phyloP scores from a whole-genome alignment of 768 basidiomycete genomes.

The Tulasnella sp. region DNA sequence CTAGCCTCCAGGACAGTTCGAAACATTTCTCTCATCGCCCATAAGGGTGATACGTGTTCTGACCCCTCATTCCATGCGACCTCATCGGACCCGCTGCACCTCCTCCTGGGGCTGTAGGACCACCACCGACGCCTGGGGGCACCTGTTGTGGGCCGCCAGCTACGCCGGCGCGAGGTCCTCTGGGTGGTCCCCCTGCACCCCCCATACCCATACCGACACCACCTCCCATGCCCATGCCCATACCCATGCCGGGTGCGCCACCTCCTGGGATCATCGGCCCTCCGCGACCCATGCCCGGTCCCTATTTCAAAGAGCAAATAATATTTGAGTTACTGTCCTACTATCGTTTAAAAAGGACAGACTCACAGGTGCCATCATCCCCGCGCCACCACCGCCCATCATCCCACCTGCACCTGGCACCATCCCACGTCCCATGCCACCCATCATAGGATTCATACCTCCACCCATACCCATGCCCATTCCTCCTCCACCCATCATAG shows the following conservation, averaged over 20 bases:
- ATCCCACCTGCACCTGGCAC: constrained; percentile 28
- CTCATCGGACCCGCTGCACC: constrained; percentile 20
- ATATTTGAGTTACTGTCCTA: background rate
- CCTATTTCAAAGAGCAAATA: background rate
- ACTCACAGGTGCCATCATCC: constrained; percentile 24
- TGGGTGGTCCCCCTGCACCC: constrained; percentile 35
- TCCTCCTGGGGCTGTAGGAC: constrained; percentile 39
- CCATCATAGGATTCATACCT: constrained; percentile 44
- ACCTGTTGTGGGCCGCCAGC: constrained; percentile 12
- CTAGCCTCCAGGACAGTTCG: background rate
- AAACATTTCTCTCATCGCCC: constrained; percentile 35
- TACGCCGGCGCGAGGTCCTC: constrained; percentile 30
- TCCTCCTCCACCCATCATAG: constrained; percentile 24
- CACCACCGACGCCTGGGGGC: constrained; percentile 38
- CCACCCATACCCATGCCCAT: constrained; percentile 32
- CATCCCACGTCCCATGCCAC: constrained; percentile 21
- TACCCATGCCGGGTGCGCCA: constrained; percentile 12
- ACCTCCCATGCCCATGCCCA: constrained; percentile 22
- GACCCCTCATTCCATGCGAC: constrained; percentile 48
- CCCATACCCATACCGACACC: constrained; percentile 42
- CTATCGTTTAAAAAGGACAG: background rate
- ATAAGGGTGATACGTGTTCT: constrained; percentile 78
- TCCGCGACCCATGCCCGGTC: constrained; percentile 18
- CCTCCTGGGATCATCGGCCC: constrained; percentile 14
- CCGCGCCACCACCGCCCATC: constrained; percentile 32